phyloP scores from a whole-genome alignment of 768 basidiomycete species.

The Trametopsis cervina region DNA sequence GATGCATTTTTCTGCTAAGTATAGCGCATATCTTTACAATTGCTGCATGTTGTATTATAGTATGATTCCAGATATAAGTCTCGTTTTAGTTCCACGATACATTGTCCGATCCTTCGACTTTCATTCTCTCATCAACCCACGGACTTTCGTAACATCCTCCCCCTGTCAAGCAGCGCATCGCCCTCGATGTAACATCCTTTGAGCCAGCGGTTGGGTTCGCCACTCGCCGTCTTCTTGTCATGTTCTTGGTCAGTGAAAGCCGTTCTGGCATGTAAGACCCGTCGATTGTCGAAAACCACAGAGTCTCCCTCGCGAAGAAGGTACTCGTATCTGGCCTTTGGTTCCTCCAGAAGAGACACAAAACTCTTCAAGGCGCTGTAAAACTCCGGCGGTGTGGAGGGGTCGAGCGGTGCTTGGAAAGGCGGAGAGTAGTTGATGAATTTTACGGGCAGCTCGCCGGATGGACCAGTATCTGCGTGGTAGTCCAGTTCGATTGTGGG shows the following conservation, averaged over 20 bases:
- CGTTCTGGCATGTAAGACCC: conserved; percentile 82
- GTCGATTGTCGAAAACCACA: conserved; percentile 87
- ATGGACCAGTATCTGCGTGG: conserved; percentile 13
- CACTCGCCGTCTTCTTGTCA: conserved; percentile 23
- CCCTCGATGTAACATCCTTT: conserved; percentile 83
- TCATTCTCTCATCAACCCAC: neutral
- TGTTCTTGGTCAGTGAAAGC: conserved; percentile 47
- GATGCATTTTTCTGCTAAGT: too few species aligned
- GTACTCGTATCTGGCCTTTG: conserved; percentile 48
- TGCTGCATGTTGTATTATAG: too few species aligned
- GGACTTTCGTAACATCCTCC: conserved; percentile 38
- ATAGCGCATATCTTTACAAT: too few species aligned
- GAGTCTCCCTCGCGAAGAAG: conserved; percentile 77
- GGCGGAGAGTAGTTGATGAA: conserved; percentile 92
- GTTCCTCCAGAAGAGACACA: conserved; percentile 46
- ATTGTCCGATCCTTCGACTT: too few species aligned
- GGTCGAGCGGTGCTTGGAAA: conserved; percentile 78
- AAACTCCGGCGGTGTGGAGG: conserved; percentile 46
- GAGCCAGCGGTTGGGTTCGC: conserved; percentile 71
- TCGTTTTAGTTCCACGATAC: too few species aligned
- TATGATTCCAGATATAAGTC: too few species aligned
- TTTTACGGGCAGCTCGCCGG: conserved; percentile 29
- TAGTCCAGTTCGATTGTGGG: conserved; percentile 64
- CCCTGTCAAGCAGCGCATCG: conserved; percentile 55
- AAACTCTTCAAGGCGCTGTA: conserved; percentile 61